Evolutionary conservation across 2,329 filamentous ascomycete genomes (phyloP).

Genomic region (Helotiales sp.): DNA sequence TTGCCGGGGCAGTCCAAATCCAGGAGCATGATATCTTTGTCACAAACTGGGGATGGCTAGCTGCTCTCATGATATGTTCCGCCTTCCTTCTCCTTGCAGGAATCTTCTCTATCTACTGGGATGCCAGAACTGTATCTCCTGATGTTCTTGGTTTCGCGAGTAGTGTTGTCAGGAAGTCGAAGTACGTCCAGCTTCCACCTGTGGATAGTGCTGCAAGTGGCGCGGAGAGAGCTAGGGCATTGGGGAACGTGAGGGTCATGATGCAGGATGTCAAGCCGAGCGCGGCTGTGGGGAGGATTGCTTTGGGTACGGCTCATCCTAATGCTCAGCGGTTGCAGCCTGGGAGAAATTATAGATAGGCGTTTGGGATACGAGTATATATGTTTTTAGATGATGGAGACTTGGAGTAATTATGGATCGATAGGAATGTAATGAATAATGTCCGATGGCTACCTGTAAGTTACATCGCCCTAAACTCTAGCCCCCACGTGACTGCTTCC

Average conservation of each 20-base stretch:
- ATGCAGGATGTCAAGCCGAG: conserved; percentile 23
- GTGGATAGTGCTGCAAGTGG: conserved; percentile 11
- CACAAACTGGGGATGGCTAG: conserved; percentile 12
- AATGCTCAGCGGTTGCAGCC: conserved; percentile 4
- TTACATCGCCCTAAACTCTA: too few relatives aligned
- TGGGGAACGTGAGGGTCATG: conserved; percentile 18
- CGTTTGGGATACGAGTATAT: too few relatives aligned
- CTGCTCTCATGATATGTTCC: not conserved
- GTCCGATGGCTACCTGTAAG: too few relatives aligned
- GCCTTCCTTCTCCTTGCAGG: conserved; percentile 8
- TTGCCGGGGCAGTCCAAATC: not conserved
- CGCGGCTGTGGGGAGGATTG: conserved; percentile 18
- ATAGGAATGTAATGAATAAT: too few relatives aligned
- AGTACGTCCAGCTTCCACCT: conserved; percentile 10
- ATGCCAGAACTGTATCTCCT: conserved; percentile 4
- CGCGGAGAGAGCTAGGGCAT: conserved; percentile 8
- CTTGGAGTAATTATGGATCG: too few relatives aligned
- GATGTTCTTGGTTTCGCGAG: conserved; percentile 20
- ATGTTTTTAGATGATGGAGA: too few relatives aligned
- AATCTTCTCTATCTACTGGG: conserved; percentile 11
- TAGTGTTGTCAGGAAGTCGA: conserved; percentile 14
- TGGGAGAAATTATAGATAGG: conserved; percentile 11
- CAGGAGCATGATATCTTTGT: not conserved
- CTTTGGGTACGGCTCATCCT: conserved; percentile 7
- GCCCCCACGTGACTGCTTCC: too few relatives aligned